Conservation (phyloP, 768 basidiomycete species). For the Candolleomyces eurysporus region DNA sequence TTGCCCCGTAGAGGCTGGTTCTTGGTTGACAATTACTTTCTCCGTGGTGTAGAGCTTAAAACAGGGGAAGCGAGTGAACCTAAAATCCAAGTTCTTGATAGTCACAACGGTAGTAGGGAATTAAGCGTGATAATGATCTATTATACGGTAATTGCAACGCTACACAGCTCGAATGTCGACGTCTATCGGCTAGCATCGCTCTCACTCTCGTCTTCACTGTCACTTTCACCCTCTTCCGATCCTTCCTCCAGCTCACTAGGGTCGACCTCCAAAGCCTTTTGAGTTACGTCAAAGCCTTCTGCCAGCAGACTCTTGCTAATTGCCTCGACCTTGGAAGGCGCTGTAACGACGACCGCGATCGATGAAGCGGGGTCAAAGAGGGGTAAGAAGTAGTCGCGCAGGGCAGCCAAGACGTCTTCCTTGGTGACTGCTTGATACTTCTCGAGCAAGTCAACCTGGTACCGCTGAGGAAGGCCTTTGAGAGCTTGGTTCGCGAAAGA, state of each 20-base stretch:
- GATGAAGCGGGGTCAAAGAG: conserved; percentile 78
- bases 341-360: conserved; percentile 78
- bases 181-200: neutral
- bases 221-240: conserved; percentile 13
- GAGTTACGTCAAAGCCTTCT: conserved; percentile 80
- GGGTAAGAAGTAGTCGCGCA: conserved; percentile 78
- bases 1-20: conserved; percentile 38
- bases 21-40: conserved; percentile 85
- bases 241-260: conserved; percentile 45
- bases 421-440: conserved; percentile 79
- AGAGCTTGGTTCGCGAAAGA: conserved; percentile 92
- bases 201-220: neutral
- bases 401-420: conserved; percentile 66
- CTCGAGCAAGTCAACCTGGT: conserved; percentile 74
- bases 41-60: conserved; percentile 73
- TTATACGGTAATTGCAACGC: neutral
- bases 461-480: conserved; percentile 74
- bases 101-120: neutral
- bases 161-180: neutral
- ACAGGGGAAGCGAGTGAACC: conserved; percentile 72
- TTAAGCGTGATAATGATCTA: too few relatives aligned
- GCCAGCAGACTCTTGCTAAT: conserved; percentile 60
- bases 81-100: conserved; percentile 59
- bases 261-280: conserved; percentile 62
- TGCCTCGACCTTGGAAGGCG: conserved; percentile 75